phyloP scores from a whole-genome alignment of 2,329 filamentous ascomycete species.

The Akanthomyces lecanii region DNA sequence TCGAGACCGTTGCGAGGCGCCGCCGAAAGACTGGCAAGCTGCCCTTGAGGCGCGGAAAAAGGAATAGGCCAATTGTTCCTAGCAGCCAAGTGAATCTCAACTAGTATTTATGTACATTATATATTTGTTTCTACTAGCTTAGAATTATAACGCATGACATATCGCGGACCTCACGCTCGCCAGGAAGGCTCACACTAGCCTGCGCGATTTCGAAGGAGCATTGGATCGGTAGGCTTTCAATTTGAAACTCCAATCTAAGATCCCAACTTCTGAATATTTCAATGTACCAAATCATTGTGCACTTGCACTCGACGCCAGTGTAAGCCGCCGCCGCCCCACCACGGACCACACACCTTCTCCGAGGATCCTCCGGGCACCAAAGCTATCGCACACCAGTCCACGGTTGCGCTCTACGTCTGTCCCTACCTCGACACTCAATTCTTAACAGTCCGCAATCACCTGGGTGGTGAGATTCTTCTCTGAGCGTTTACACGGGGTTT shows the following conservation, averaged over 20 bases:
- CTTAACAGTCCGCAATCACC: background rate
- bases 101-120: background rate
- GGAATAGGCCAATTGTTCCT: conserved; percentile 6
- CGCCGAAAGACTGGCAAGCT: conserved; percentile 58
- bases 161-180: background rate
- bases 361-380: conserved; percentile 17
- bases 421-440: conserved; percentile 12
- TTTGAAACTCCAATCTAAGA: too few species aligned
- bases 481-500: background rate
- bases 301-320: background rate
- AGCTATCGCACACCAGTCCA: conserved; percentile 6
- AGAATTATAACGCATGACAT: background rate
- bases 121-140: background rate
- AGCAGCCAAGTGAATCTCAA: background rate
- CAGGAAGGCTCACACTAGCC: background rate
- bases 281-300: too few species aligned
- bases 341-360: background rate
- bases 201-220: background rate
- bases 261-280: too few species aligned
- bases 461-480: conserved; percentile 5
- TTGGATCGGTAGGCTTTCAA: too few species aligned
- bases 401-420: conserved; percentile 6
- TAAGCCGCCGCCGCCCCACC: conserved; percentile 6
- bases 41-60: conserved; percentile 60
- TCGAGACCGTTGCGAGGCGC: conserved; percentile 65